phyloP scores from a whole-genome alignment of 2,329 filamentous ascomycete genomes.

The Pseudogymnoascus verrucosus region DNA sequence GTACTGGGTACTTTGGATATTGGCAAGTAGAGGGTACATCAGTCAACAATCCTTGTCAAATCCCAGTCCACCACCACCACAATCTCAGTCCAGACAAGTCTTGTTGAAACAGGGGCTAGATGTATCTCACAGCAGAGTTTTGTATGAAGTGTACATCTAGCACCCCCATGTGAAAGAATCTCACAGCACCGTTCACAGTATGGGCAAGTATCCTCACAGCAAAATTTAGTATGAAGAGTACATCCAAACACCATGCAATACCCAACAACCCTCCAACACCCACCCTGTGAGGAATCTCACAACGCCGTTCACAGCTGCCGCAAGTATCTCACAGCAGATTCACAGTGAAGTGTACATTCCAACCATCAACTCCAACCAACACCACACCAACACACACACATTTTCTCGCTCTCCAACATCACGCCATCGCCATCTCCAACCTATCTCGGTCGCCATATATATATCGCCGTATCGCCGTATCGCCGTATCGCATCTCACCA shows the following conservation, averaged over 20 bases:
- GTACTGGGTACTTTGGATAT: background rate
- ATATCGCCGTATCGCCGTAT: background rate
- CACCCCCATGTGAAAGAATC: too few relatives aligned
- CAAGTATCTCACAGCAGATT: background rate
- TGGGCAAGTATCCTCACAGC: background rate
- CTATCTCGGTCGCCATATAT: background rate
- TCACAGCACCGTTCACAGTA: too few relatives aligned
- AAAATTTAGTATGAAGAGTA: background rate
- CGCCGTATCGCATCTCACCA: background rate
- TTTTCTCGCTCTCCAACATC: background rate
- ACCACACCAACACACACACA: background rate
- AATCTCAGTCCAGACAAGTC: background rate
- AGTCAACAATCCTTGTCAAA: background rate
- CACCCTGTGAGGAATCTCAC: background rate
- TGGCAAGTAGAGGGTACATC: background rate
- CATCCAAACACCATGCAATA: background rate
- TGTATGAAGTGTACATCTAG: background rate
- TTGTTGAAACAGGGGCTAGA: background rate
- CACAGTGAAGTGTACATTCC: background rate
- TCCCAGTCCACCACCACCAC: too few relatives aligned
- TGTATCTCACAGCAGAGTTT: background rate
- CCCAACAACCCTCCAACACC: background rate
- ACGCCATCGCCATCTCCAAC: background rate
- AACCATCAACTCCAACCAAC: background rate
- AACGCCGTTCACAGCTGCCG: background rate